Evolutionary conservation across 805 yeast species (phyloP).

Genomic region (Starmera dryadoides): DNA sequence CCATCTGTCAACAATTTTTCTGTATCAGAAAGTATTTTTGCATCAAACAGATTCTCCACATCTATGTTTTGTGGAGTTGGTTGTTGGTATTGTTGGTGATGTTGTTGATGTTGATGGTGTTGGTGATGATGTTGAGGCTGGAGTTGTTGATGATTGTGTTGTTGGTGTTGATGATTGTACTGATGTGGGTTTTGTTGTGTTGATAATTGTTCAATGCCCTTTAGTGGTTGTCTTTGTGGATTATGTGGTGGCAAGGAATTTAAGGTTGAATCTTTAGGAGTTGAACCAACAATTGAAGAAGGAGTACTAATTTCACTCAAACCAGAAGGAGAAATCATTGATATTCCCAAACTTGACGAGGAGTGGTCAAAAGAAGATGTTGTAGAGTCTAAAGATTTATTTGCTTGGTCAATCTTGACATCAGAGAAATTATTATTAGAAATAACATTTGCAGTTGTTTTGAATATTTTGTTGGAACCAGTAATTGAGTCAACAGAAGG

Average conservation of each 20-base stretch:
- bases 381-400: background rate
- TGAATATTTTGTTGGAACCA: no score
- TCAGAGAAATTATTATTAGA: background rate
- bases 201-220: no score
- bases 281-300: background rate
- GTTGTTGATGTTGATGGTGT: background rate
- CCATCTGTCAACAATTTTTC: slow-evolving; percentile 4
- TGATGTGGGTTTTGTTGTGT: no score
- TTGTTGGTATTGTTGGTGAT: background rate
- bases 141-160: background rate
- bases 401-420: background rate
- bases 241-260: no score
- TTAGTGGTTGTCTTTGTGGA: no score
- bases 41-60: slow-evolving; percentile 8
- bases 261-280: background rate
- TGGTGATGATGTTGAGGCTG: background rate
- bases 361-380: background rate
- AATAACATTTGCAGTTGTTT: background rate
- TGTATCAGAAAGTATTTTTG: slow-evolving; percentile 4
- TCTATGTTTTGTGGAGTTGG: background rate
- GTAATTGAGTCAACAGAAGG: no score
- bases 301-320: background rate
- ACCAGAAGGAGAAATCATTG: background rate
- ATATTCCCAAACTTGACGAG: background rate
- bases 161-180: background rate